These are phyloP conservation scores for Solanum chiquidenum DNA, from an alignment of 257 asterid species.

Conservation along the genomic window DNA sequence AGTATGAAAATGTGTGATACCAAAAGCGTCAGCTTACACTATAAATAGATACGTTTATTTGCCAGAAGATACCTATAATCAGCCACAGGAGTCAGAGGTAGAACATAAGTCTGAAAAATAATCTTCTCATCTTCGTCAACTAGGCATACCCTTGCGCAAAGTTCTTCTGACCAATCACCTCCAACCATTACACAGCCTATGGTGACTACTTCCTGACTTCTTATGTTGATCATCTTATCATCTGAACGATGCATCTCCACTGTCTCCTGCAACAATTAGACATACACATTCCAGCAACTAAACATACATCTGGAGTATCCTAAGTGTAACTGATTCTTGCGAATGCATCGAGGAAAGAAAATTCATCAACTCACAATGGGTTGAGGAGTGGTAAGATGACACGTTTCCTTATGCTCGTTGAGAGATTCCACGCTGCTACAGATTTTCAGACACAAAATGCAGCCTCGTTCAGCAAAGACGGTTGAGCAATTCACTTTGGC, in stretches of 20 bases:
- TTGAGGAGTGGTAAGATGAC: slow-evolving; percentile 16
- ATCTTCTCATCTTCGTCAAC: neutral
- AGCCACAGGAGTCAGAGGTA: slow-evolving; percentile 32
- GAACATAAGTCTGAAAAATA: slow-evolving; percentile 38
- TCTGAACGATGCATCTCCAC: too few relatives aligned
- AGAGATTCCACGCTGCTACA: slow-evolving; percentile 2
- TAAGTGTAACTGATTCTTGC: neutral
- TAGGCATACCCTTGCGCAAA: too few relatives aligned
- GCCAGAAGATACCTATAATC: neutral
- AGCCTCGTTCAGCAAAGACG: too few relatives aligned
- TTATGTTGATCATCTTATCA: too few relatives aligned
- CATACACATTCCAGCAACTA: too few relatives aligned
- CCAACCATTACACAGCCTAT: too few relatives aligned
- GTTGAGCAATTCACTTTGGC: neutral
- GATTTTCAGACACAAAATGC: too few relatives aligned
- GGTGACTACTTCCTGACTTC: too few relatives aligned
- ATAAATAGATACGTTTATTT: too few relatives aligned
- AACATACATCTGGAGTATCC: neutral
- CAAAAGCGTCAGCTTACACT: neutral
- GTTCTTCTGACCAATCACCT: too few relatives aligned
- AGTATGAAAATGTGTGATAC: neutral
- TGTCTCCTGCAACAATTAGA: too few relatives aligned
- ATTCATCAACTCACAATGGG: too few relatives aligned
- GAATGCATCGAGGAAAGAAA: neutral
- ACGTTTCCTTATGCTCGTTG: slow-evolving; percentile 16